Base-by-base conservation (phyloP, 2,329 filamentous ascomycete genomes). In the Onygena corvina region DNA sequence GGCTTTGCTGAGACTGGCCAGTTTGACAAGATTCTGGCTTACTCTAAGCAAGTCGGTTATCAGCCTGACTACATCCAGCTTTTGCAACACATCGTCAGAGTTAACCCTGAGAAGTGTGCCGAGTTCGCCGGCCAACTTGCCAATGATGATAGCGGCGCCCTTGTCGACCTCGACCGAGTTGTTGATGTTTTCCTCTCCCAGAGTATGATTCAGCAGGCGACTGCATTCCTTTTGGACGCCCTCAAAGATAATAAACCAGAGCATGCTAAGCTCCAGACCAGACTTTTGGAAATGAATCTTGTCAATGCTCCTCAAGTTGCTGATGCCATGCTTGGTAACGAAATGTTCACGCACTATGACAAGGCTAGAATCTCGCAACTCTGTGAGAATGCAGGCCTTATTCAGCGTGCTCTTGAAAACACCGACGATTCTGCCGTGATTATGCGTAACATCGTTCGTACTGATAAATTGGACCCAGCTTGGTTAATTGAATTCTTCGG, bases 341-440 rank as follows among this genome's bases (percentile, higher is more conserved):
- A 96, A 60, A 95, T 98, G 84, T 96, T 98, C 70, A 88, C 88
- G 0, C 81, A 98, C 70, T 98, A 94, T 62, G 92, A 98, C 70
- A 93, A 86, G 72, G 71, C 81, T 40, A 84, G 88, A 55, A 86
- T 98, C 67, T 86, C 90, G 20, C 79, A 83, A 56, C 77, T 98
- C 49, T 98, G 92, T 65, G 92, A 98, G 71, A 85, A 93, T 64
- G 89, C 89, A 47, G 88, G 89, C 47, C 79, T 98, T 49, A 77
- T 78, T 56, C 84, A 89, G 62, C 85, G 85, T 68, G 92, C 92
- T 18, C 68, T 98, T 54, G 93, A 98, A 71, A 86, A 95, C 58
- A 94, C 94, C 59, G 88, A 96, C 60, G 89, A 96, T 59, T 82
- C 88, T 3, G 81, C 81, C 21, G 79, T 84, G 12, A 83, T 98